Evolutionary conservation across 345 rosid genomes (phyloP).

Genomic region (Crucihimalaya himalaica): DNA sequence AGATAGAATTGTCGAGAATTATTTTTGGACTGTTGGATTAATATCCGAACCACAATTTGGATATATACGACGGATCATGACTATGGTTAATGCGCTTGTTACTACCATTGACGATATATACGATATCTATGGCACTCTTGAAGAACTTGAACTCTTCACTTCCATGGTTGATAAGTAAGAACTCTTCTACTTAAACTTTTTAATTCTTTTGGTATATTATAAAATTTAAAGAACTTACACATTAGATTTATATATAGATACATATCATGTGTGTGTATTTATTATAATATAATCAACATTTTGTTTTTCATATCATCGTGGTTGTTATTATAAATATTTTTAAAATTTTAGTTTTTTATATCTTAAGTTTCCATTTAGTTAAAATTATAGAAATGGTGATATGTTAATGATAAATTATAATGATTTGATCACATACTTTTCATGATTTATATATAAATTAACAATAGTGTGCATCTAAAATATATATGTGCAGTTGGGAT

Average conservation of each 20-base stretch:
- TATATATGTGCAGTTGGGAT: slow-evolving; percentile 27
- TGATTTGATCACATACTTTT: background rate
- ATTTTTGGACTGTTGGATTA: slow-evolving; percentile 42
- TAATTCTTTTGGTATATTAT: background rate
- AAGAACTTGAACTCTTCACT: slow-evolving; percentile 47
- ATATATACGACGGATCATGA: slow-evolving; percentile 16
- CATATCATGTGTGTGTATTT: background rate
- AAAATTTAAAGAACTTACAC: no score
- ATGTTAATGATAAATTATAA: background rate
- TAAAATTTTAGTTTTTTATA: background rate
- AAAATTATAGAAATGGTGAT: background rate
- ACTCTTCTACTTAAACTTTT: background rate
- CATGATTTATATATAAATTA: background rate
- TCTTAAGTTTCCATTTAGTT: background rate
- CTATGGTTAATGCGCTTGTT: slow-evolving; percentile 18
- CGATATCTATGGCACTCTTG: slow-evolving; percentile 41
- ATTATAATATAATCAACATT: no score
- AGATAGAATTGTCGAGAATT: slow-evolving; percentile 45
- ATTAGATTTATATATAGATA: no score
- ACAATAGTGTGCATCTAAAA: no score
- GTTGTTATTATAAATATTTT: background rate
- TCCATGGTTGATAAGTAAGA: slow-evolving; percentile 39
- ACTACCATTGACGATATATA: slow-evolving; percentile 45
- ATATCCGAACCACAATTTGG: slow-evolving; percentile 41
- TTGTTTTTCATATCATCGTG: background rate